These are phyloP conservation scores for Fusarium dimerum DNA, from an alignment of 2,329 filamentous ascomycete genomes.

Conservation along the genomic window DNA sequence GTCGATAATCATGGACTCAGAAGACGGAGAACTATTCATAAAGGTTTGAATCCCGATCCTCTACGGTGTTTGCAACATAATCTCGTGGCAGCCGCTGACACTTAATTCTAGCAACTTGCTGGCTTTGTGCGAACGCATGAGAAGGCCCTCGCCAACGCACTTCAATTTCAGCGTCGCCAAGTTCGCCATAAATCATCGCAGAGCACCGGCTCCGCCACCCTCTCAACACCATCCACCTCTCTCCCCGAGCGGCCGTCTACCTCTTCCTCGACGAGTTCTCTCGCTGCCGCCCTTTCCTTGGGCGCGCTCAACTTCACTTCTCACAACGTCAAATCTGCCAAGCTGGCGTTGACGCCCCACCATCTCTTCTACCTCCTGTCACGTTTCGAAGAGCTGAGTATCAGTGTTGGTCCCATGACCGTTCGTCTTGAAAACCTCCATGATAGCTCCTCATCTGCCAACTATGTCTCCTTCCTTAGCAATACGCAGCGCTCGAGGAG, in stretches of 20 bases:
- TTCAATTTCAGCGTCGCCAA: slow-evolving; percentile 77
- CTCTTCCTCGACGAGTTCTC: slow-evolving; percentile 69
- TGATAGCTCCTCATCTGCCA: slow-evolving; percentile 79
- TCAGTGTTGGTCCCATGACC: slow-evolving; percentile 93
- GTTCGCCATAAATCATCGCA: slow-evolving; percentile 70
- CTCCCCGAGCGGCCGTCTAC: slow-evolving; percentile 64
- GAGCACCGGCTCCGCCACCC: slow-evolving; percentile 60
- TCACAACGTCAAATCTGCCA: slow-evolving; percentile 82
- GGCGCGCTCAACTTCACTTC: slow-evolving; percentile 84
- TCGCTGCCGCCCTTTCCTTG: slow-evolving; percentile 84
- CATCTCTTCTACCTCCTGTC: slow-evolving; percentile 96
- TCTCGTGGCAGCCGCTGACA: slow-evolving; percentile 31
- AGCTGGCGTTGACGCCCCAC: slow-evolving; percentile 89
- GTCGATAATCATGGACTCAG: slow-evolving; percentile 72
- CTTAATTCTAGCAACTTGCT: slow-evolving; percentile 73
- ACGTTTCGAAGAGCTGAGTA: slow-evolving; percentile 88
- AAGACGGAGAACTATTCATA: slow-evolving; percentile 87
- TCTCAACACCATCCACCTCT: slow-evolving; percentile 54
- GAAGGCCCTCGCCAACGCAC: slow-evolving; percentile 92
- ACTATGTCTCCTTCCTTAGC: slow-evolving; percentile 94
- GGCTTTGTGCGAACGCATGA: slow-evolving; percentile 97
- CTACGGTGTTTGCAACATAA: background rate
- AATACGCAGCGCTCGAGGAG: slow-evolving; percentile 76
- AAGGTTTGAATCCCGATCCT: slow-evolving; percentile 58
- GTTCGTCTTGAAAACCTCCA: slow-evolving; percentile 93